Evolutionary conservation across 1,139 yeast genomes (phyloP).

Genomic region (Diutina siamensis): DNA sequence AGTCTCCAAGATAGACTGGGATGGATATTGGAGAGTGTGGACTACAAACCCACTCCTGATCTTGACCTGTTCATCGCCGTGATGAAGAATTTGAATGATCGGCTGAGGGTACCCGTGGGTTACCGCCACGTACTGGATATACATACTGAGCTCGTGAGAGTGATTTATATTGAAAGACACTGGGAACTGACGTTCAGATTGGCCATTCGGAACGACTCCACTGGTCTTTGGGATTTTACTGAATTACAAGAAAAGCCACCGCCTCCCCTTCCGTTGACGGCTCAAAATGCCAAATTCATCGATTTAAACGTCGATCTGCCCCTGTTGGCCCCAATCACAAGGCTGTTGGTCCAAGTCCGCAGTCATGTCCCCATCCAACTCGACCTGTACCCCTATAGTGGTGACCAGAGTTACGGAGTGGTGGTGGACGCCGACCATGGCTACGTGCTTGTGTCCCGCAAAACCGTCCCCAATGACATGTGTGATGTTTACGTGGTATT

Average conservation of each 20-base stretch:
- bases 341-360: constrained; percentile 55
- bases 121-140: constrained; percentile 75
- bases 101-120: constrained; percentile 56
- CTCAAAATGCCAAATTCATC: constrained; percentile 59
- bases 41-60: constrained; percentile 62
- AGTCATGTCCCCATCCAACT: constrained; percentile 55
- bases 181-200: constrained; percentile 67
- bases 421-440: constrained; percentile 61
- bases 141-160: constrained; percentile 57
- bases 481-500: constrained; percentile 68
- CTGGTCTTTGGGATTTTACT: constrained; percentile 83
- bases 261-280: constrained; percentile 31
- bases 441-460: constrained; percentile 60
- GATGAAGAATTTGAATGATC: constrained; percentile 68
- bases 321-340: constrained; percentile 14
- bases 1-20: constrained; percentile 44
- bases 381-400: constrained; percentile 60
- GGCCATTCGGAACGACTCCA: constrained; percentile 65
- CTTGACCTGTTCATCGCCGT: constrained; percentile 68
- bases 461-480: constrained; percentile 75
- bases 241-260: constrained; percentile 54
- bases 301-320: constrained; percentile 46
- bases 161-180: constrained; percentile 69
- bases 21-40: constrained; percentile 71
- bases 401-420: constrained; percentile 62